A percentile compares a stretch with the other conserved stretches of the same genome.
Conservation (phyloP, 805 yeast species). For the Scheffersomyces ergatensis region DNA sequence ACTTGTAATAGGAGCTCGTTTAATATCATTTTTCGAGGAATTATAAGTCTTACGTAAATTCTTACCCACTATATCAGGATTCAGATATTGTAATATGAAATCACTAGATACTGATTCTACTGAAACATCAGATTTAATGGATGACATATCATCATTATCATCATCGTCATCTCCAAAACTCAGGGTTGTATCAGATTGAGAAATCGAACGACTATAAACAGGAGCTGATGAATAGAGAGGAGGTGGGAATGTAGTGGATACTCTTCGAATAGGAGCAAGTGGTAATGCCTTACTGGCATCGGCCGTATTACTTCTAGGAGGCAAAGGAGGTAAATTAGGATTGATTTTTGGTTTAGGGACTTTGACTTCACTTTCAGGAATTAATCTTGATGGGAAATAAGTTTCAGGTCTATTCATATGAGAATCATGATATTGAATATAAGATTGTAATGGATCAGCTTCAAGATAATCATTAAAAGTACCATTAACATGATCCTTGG, state of each 20-base stretch:
- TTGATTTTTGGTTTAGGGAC: conserved; percentile 7
- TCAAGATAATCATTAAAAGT: conserved; percentile 26
- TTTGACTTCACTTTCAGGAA: conserved; percentile 11
- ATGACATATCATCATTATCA: conserved; percentile 5
- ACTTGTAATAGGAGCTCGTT: conserved; percentile 24
- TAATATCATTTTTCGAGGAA: conserved; percentile 31
- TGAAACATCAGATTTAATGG: conserved; percentile 6
- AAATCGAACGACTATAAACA: not conserved
- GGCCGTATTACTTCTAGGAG: conserved; percentile 27
- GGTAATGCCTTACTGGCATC: conserved; percentile 1
- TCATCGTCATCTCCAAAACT: conserved; percentile 9
- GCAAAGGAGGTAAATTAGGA: conserved; percentile 21
- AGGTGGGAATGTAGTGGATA: conserved; percentile 2
- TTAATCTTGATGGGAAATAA: conserved; percentile 23
- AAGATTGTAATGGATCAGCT: conserved; percentile 32
- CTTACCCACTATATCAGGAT: conserved; percentile 15
- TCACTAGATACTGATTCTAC: conserved; percentile 15
- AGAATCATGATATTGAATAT: conserved; percentile 23
- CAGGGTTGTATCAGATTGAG: conserved; percentile 1
- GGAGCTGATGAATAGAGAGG: not conserved
- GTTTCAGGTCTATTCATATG: conserved; percentile 20
- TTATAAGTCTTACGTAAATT: conserved; percentile 28
- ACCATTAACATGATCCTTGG: conserved; percentile 27
- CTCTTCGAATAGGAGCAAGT: conserved; percentile 6
- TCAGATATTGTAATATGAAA: conserved; percentile 9